A percentile compares a stretch with the other conserved stretches of the same genome.
Evolutionary conservation across 164 flowering plant genomes (phyloP).

Genomic region (Vitis vinifera): DNA sequence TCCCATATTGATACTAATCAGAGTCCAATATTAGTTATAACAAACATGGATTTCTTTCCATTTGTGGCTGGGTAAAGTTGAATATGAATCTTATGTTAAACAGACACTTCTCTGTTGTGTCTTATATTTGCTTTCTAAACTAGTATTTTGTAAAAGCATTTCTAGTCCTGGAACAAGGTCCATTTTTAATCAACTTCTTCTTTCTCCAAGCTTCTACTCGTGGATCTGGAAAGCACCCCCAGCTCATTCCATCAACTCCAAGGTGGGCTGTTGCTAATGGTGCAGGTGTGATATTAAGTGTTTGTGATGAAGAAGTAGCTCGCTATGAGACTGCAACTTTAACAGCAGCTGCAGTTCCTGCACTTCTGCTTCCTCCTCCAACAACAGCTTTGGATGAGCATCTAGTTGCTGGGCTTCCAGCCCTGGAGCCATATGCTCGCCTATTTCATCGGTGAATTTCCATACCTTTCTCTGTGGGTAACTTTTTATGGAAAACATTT

Average conservation of each 20-base stretch:
- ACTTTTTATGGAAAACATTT: neutral
- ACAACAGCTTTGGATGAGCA: conserved; percentile 93
- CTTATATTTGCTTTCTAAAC: neutral
- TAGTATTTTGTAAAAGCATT: neutral
- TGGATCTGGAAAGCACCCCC: conserved; percentile 99
- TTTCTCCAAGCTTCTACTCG: conserved; percentile 57
- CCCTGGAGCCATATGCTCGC: conserved; percentile 96
- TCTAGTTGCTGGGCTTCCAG: conserved; percentile 95
- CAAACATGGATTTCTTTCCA: too few species aligned
- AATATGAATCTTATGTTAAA: too few species aligned
- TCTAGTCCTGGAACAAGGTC: neutral
- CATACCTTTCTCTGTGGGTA: neutral
- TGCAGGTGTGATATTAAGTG: conserved; percentile 95
- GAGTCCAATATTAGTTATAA: too few species aligned
- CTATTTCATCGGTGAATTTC: conserved; percentile 77
- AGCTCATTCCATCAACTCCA: conserved; percentile 93
- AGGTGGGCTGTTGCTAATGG: conserved; percentile 99
- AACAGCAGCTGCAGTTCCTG: conserved; percentile 95
- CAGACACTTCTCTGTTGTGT: too few species aligned
- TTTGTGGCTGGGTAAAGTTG: too few species aligned
- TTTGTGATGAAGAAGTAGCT: conserved; percentile 93
- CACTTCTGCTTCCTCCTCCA: conserved; percentile 96
- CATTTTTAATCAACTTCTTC: neutral
- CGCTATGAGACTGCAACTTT: conserved; percentile 94
- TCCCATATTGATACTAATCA: too few species aligned